Percentiles rank a stretch among this genome's conserved stretches.
Conservation (phyloP, 2,329 filamentous ascomycete genomes). For the Xylariaceae sp. region DNA sequence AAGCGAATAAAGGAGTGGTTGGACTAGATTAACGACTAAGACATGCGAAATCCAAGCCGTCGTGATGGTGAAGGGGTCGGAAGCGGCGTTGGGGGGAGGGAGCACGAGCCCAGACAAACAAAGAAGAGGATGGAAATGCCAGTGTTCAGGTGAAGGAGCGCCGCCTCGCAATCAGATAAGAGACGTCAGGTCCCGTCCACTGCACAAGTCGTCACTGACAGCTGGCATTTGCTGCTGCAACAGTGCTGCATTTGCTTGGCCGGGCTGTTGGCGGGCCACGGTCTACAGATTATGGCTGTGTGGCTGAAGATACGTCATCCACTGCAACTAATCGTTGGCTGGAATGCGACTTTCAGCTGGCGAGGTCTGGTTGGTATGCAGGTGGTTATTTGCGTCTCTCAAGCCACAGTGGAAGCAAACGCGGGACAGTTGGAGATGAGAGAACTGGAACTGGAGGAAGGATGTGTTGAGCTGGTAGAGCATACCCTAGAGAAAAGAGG, state of each 20-base stretch:
- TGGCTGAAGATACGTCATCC: slow-evolving; percentile 20
- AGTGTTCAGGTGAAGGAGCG: slow-evolving; percentile 12
- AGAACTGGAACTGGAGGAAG: too few species aligned
- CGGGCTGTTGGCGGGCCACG: too few species aligned
- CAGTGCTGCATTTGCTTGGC: too few species aligned
- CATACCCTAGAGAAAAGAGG: neutral
- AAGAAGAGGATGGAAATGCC: slow-evolving; percentile 17
- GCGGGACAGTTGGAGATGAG: too few species aligned
- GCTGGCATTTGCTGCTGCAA: slow-evolving; percentile 1
- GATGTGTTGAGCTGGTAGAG: neutral
- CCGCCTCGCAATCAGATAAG: slow-evolving; percentile 17
- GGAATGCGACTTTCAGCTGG: too few species aligned
- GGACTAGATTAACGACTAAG: neutral
- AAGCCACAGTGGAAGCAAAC: too few species aligned
- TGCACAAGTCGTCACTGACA: slow-evolving; percentile 12
- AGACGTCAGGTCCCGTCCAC: slow-evolving; percentile 24
- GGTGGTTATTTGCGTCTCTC: too few species aligned
- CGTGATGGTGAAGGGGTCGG: neutral
- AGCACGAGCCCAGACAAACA: slow-evolving; percentile 18
- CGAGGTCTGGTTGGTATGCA: too few species aligned
- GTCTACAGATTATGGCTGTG: neutral
- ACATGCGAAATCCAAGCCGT: slow-evolving; percentile 2
- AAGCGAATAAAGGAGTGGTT: neutral
- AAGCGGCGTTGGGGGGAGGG: slow-evolving; percentile 19
- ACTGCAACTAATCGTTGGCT: neutral